A percentile compares a stretch with the other conserved stretches of the same genome.
phyloP scores from a whole-genome alignment of 306 rosid species.

The Lablab purpureus region DNA sequence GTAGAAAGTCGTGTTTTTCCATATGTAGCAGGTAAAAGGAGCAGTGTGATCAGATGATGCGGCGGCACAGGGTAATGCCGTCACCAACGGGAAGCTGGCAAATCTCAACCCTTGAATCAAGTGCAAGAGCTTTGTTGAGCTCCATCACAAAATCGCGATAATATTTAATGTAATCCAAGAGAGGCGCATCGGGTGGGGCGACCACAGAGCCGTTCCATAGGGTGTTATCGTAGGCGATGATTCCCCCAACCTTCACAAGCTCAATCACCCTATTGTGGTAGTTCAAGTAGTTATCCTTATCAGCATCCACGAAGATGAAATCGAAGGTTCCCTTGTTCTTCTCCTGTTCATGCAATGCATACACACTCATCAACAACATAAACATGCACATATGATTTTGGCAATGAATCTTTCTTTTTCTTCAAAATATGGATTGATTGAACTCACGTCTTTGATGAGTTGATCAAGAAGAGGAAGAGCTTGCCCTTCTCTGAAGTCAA shows the following conservation, averaged over 20 bases:
- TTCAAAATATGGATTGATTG: background rate
- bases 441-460: conserved; percentile 65
- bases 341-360: conserved; percentile 53
- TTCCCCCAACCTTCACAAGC: conserved; percentile 79
- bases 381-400: too few species aligned
- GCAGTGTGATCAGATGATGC: conserved; percentile 51
- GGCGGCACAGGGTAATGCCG: conserved; percentile 87
- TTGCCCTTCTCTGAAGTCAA: conserved; percentile 87
- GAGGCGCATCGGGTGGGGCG: conserved; percentile 72
- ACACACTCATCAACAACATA: background rate
- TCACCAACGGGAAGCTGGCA: conserved; percentile 85
- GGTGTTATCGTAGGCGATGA: conserved; percentile 90
- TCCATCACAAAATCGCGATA: conserved; percentile 65
- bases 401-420: too few species aligned
- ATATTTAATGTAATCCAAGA: conserved; percentile 59
- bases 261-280: conserved; percentile 82
- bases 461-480: conserved; percentile 86
- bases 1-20: background rate
- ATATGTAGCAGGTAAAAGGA: background rate
- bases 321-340: conserved; percentile 68
- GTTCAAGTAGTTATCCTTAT: conserved; percentile 84
- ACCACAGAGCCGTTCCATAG: conserved; percentile 87
- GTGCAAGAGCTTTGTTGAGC: conserved; percentile 75
- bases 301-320: conserved; percentile 86
- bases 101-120: conserved; percentile 81